Evolutionary conservation across 257 asterid genomes (phyloP).

Genomic region (Solanum infundibuliforme): DNA sequence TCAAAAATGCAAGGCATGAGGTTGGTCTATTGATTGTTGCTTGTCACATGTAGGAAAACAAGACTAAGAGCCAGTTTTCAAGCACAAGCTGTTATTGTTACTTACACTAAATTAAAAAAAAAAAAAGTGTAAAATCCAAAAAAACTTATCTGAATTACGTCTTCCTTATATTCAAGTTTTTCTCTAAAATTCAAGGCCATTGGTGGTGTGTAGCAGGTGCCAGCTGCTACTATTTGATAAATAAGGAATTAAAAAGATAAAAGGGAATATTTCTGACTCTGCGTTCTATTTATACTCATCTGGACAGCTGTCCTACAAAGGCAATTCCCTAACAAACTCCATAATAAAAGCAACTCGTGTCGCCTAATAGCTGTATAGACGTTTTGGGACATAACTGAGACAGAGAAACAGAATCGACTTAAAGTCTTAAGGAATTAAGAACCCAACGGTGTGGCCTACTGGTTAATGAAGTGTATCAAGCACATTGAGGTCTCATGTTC

Average conservation of each 20-base stretch:
- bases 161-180: background rate
- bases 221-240: background rate
- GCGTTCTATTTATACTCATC: background rate
- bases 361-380: background rate
- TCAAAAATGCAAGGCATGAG: background rate
- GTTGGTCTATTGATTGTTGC: background rate
- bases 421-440: background rate
- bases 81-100: background rate
- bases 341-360: background rate
- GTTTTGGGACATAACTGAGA: background rate
- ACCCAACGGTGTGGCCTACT: background rate
- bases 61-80: background rate
- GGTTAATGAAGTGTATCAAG: background rate
- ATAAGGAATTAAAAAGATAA: background rate
- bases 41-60: background rate
- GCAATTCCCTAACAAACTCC: background rate
- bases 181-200: background rate
- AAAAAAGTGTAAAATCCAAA: background rate
- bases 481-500: background rate
- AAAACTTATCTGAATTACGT: background rate
- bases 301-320: background rate
- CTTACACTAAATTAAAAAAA: background rate
- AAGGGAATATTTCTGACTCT: background rate
- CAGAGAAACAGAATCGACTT: background rate
- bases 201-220: background rate